Evolutionary conservation across 2,329 filamentous ascomycete genomes (phyloP).

Genomic region (Sporothrix curviconia): DNA sequence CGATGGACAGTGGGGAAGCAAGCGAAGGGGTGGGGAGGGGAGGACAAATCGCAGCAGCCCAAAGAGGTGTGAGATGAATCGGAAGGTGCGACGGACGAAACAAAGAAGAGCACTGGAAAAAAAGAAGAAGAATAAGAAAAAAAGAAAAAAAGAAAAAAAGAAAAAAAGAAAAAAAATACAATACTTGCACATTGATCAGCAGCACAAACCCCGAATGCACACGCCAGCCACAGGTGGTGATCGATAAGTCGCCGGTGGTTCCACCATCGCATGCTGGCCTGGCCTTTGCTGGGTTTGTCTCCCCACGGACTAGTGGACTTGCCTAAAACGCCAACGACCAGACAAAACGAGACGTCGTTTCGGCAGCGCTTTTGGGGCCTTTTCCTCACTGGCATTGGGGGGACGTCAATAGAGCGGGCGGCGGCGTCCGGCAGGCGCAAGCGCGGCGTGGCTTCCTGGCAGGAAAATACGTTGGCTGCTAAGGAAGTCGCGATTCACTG

Average conservation of each 20-base stretch:
- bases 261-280: constrained; percentile 7
- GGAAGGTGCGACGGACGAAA: not conserved
- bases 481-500: not conserved
- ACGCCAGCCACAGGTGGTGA: too few species aligned
- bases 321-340: not conserved
- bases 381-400: constrained; percentile 3
- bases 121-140: not conserved
- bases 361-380: constrained; percentile 1
- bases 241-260: not conserved
- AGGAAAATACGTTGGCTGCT: not conserved
- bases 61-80: not conserved
- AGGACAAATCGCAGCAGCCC: not conserved
- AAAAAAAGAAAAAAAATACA: not conserved
- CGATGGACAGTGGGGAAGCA: not conserved
- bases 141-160: too few species aligned
- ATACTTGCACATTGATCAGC: too few species aligned
- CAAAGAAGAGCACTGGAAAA: not conserved
- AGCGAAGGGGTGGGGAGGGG: not conserved
- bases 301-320: not conserved
- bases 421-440: constrained; percentile 7
- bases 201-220: too few species aligned
- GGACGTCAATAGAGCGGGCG: not conserved
- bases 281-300: too few species aligned
- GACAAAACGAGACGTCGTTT: not conserved
- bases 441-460: not conserved